Evolutionary conservation across 345 rosid genomes (phyloP).

Genomic region (Anacardium occidentale): DNA sequence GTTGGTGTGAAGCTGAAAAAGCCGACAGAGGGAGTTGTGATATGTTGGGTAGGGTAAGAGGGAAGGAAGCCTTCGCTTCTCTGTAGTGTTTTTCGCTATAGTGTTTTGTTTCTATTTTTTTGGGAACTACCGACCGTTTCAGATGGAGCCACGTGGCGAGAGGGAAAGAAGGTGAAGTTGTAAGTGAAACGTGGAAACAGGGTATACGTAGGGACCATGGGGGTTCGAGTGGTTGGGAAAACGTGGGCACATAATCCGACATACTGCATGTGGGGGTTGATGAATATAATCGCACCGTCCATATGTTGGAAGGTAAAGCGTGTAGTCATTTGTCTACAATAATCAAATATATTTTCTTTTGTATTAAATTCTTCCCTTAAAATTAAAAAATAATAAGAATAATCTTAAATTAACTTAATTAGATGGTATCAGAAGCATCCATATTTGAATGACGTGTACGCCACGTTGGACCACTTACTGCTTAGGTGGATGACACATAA

Average conservation of each 20-base stretch:
- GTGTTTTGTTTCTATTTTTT: no score
- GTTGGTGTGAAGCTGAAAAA: conserved; percentile 28
- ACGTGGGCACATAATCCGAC: conserved; percentile 24
- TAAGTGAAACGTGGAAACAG: conserved; percentile 19
- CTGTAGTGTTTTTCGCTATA: no score
- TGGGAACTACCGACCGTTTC: neutral
- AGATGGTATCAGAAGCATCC: no score
- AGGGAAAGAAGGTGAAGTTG: neutral
- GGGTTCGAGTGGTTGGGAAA: neutral
- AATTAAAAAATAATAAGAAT: no score
- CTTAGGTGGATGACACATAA: no score
- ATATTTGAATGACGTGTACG: no score
- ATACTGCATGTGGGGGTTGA: conserved; percentile 24
- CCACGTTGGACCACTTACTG: no score
- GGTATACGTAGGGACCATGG: conserved; percentile 4
- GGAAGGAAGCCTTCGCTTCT: neutral
- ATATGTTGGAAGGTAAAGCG: no score
- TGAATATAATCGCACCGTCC: neutral
- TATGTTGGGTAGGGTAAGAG: conserved; percentile 30
- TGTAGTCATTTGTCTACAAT: neutral
- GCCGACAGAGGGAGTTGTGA: conserved; percentile 34
- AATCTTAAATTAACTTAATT: no score
- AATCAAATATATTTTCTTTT: neutral
- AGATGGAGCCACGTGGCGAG: conserved; percentile 10
- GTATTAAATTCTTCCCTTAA: no score